These are phyloP conservation scores for Arabidopsis hybrid DNA, from an alignment of 441 rosid species.

Conservation along the genomic window DNA sequence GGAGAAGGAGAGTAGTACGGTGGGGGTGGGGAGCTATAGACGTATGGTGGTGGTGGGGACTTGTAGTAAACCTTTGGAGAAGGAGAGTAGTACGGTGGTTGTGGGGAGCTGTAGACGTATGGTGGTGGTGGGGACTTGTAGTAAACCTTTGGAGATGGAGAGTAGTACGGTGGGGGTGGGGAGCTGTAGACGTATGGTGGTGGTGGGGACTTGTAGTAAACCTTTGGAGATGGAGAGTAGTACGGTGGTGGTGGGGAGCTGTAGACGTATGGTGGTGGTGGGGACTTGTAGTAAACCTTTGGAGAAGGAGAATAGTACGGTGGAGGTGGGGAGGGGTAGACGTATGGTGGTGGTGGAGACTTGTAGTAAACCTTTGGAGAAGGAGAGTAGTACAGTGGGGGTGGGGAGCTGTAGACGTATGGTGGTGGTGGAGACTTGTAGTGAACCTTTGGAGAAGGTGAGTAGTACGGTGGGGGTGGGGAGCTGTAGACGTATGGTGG, in stretches of 20 bases:
- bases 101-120: constrained; percentile 7
- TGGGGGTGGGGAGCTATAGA: neutral
- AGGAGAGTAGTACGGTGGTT: neutral
- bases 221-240: neutral
- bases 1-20: neutral
- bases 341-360: constrained; percentile 8
- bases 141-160: neutral
- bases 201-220: neutral
- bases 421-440: constrained; percentile 5
- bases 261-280: constrained; percentile 11
- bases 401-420: neutral
- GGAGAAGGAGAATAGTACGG: constrained; percentile 1
- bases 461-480: neutral
- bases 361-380: neutral
- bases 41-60: neutral
- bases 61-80: neutral
- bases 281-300: neutral
- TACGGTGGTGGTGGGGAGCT: neutral
- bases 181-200: constrained; percentile 1
- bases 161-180: neutral
- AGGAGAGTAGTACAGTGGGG: neutral
- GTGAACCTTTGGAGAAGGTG: neutral
- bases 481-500: neutral
- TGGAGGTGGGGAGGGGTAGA: neutral
- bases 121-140: constrained; percentile 10